Percentiles rank a stretch among this genome's conserved stretches.
Evolutionary conservation across 495 filamentous ascomycete species (phyloP).

Genomic region (Halenospora varia): DNA sequence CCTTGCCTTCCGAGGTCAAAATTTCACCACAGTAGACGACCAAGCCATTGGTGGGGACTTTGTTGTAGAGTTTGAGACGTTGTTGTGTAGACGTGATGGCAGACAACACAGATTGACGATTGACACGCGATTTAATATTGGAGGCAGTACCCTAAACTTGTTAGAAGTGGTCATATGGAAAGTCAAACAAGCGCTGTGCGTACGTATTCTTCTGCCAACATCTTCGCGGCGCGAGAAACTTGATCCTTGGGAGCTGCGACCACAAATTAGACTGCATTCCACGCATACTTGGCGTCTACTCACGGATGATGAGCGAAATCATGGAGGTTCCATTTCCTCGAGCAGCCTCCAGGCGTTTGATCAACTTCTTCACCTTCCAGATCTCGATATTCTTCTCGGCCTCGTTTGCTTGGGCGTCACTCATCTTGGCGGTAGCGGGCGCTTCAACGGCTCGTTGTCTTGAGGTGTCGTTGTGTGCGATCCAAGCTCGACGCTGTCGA

Average conservation of each 20-base stretch:
- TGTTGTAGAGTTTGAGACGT: conserved; percentile 96
- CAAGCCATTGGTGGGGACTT: conserved; percentile 93
- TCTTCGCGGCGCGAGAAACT: conserved; percentile 92
- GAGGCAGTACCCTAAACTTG: conserved; percentile 81
- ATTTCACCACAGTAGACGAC: conserved; percentile 99
- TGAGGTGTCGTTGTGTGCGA: conserved; percentile 6
- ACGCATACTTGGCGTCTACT: conserved; percentile 28
- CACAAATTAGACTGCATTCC: conserved; percentile 12
- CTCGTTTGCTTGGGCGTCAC: conserved; percentile 81
- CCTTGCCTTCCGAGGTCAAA: conserved; percentile 96
- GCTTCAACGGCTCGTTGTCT: conserved; percentile 16
- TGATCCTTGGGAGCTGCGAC: conserved; percentile 94
- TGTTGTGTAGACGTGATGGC: conserved; percentile 99
- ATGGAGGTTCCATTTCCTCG: conserved; percentile 95
- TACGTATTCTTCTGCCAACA: conserved; percentile 99
- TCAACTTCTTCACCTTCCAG: conserved; percentile 92
- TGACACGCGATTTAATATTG: conserved; percentile 99
- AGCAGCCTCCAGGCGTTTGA: conserved; percentile 90
- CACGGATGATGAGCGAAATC: conserved; percentile 98
- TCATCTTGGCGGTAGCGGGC: conserved; percentile 62
- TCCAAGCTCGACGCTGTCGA: conserved; percentile 19
- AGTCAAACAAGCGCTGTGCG: conserved; percentile 27
- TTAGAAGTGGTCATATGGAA: conserved; percentile 19
- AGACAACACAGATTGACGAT: conserved; percentile 92
- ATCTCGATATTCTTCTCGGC: conserved; percentile 95